Evolutionary conservation across 2,329 filamentous ascomycete genomes (phyloP), one percentile per base, ranked within the genome.

Genomic region (Epichloe brachyelytri): DNA sequence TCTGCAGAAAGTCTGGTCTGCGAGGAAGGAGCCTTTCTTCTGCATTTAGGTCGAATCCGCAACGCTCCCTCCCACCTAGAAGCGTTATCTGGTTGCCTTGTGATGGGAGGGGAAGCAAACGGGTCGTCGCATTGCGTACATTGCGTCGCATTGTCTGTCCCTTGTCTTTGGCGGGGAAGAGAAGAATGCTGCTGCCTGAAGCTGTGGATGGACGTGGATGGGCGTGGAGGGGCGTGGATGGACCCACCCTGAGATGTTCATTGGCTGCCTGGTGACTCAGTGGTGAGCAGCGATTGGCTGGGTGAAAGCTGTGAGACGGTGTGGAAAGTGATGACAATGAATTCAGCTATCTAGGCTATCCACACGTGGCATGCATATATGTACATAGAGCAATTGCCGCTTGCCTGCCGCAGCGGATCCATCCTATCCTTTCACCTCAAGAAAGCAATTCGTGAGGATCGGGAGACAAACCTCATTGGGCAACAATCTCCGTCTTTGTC

Each of bases 151-250:
- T 30, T 30, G 26, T 41, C 30, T 39, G 26, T 30, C 17, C 20
- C 48, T 33, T 41, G 38, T 48, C 30, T 39, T n/a, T 17, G 14
- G 43, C 36, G 49, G 49, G 44, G 49, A 47, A 47, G 36, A 17
- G 11, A 2, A 43, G 49, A 56, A 56, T 55, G 53, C 53, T 56
- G 55, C 53, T 56, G 55, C 55, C 55, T 56, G 49, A 48, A 50
- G 22, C 5, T n/a, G 41, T 4, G 26, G 8, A 30, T 1, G 10
- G 34, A 15, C 22, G 22, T 26, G 22, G 22, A 26, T 26, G 6
- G 22, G 2, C 22, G 45, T 30, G 26, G 6, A 26, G 7, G 19
- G 7, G 19, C n/a, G n/a, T n/a, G n/a, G n/a, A n/a, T n/a, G 1
- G 22, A 26, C 22, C 22, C 26, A 3, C 26, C 26, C 26, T 8